Conservation (phyloP, 2,329 filamentous ascomycete species). For the Hypomyces rosellus region DNA sequence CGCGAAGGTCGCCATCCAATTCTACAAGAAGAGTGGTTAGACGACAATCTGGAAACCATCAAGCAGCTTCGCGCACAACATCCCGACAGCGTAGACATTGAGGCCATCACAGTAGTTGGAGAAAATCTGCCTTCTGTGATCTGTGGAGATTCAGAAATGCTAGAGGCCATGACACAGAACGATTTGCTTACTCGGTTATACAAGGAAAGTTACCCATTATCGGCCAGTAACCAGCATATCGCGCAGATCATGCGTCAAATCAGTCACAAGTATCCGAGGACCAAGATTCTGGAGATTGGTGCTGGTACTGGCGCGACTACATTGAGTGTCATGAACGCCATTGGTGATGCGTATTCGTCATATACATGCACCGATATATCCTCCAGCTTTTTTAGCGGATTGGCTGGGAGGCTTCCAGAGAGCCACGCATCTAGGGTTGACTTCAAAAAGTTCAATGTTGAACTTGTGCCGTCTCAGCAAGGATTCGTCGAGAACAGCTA, state of each 20-base stretch:
- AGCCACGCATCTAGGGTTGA: conserved; percentile 9
- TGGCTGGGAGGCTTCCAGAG: conserved; percentile 21
- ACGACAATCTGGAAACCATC: not conserved
- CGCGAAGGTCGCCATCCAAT: not conserved
- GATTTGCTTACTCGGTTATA: conserved; percentile 21
- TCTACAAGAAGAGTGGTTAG: conserved; percentile 1
- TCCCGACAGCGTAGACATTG: conserved; percentile 1
- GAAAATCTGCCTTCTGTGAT: conserved; percentile 29
- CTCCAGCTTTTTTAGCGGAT: conserved; percentile 31
- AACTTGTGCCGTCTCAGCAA: conserved; percentile 15
- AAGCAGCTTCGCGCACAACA: not conserved
- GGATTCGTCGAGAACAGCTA: conserved; percentile 23
- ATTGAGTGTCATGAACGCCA: conserved; percentile 23
- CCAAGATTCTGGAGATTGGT: conserved; percentile 34
- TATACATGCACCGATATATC: conserved; percentile 42
- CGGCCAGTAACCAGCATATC: not conserved
- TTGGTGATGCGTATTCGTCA: conserved; percentile 23
- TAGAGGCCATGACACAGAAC: conserved; percentile 31
- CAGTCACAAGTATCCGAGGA: conserved; percentile 31
- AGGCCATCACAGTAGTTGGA: conserved; percentile 14
- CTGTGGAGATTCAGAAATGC: conserved; percentile 25
- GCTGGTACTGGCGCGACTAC: conserved; percentile 40
- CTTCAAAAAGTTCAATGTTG: conserved; percentile 13
- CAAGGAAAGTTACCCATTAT: not conserved
- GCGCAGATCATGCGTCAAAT: conserved; percentile 18